Evolutionary conservation across 148 eudicot species (phyloP).

Genomic region (Camellia japonica): DNA sequence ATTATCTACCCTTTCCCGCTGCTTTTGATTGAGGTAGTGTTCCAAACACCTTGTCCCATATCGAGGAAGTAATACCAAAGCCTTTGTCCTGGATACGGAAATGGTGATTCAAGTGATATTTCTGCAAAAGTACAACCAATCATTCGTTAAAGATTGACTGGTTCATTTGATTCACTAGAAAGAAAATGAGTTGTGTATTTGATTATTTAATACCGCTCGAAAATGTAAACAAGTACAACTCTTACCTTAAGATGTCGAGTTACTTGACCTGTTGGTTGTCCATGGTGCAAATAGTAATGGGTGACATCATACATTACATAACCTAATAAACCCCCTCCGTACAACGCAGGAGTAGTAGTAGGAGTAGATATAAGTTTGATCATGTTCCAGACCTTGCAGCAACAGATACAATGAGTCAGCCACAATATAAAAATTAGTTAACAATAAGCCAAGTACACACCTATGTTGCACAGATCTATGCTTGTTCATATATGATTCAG

Average conservation of each 20-base stretch:
- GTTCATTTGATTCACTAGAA: not conserved
- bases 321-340: slow-evolving; percentile 83
- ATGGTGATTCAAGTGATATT: slow-evolving; percentile 84
- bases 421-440: not conserved
- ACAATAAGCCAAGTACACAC: not conserved
- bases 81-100: slow-evolving; percentile 69
- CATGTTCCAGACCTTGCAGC: slow-evolving; percentile 71
- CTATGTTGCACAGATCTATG: not conserved
- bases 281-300: slow-evolving; percentile 95
- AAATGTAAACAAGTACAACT: not conserved
- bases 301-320: slow-evolving; percentile 92
- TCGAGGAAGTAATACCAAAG: slow-evolving; percentile 72
- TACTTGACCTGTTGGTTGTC: slow-evolving; percentile 60
- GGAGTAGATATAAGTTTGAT: slow-evolving; percentile 59
- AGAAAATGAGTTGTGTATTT: no score
- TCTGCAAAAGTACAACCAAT: slow-evolving; percentile 37
- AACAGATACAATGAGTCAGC: not conserved
- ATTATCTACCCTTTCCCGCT: slow-evolving; percentile 38
- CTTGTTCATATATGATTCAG: not conserved
- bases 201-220: no score
- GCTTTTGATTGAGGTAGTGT: slow-evolving; percentile 63
- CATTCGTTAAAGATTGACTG: not conserved
- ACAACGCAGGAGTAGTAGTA: slow-evolving; percentile 67
- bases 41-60: slow-evolving; percentile 81
- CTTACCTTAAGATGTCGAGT: slow-evolving; percentile 75